Conservation (phyloP, 306 rosid genomes). For the Begonia fuchsioides region DNA sequence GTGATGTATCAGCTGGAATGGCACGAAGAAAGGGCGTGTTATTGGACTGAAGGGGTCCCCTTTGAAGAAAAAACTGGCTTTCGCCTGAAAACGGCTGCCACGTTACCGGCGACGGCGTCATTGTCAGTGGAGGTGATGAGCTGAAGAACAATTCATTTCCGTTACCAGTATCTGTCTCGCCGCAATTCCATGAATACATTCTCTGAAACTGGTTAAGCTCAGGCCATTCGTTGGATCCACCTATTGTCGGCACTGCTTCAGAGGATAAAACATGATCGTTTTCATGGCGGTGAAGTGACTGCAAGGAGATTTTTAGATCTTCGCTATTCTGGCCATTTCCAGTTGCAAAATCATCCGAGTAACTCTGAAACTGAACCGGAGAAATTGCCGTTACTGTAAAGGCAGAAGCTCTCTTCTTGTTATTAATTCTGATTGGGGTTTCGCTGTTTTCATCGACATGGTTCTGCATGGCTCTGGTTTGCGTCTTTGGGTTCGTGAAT, state of each 20-base stretch:
- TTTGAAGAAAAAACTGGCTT: slow-evolving; percentile 58
- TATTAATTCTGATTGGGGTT: neutral
- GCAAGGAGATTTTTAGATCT: slow-evolving; percentile 82
- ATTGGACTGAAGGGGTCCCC: slow-evolving; percentile 99
- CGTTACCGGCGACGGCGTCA: slow-evolving; percentile 12
- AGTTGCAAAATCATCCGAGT: slow-evolving; percentile 48
- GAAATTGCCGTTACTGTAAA: too few relatives aligned
- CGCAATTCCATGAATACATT: slow-evolving; percentile 36
- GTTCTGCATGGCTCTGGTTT: slow-evolving; percentile 4
- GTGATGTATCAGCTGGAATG: slow-evolving; percentile 51
- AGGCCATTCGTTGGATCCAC: slow-evolving; percentile 46
- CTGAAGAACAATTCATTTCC: slow-evolving; percentile 34
- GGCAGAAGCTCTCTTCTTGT: slow-evolving; percentile 14
- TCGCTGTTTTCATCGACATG: slow-evolving; percentile 2
- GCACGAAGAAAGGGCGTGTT: slow-evolving; percentile 66
- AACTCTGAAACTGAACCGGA: slow-evolving; percentile 36
- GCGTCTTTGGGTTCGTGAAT: neutral
- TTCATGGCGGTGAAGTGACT: slow-evolving; percentile 36
- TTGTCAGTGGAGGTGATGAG: slow-evolving; percentile 20
- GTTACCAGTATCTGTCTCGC: slow-evolving; percentile 19
- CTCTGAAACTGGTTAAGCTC: slow-evolving; percentile 40
- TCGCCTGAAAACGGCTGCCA: slow-evolving; percentile 32
- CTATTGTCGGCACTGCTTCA: slow-evolving; percentile 15
- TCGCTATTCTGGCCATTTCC: slow-evolving; percentile 45
- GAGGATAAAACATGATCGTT: slow-evolving; percentile 32